Evolutionary conservation across 768 basidiomycete species (phyloP).

Genomic region (Boletus sp.): DNA sequence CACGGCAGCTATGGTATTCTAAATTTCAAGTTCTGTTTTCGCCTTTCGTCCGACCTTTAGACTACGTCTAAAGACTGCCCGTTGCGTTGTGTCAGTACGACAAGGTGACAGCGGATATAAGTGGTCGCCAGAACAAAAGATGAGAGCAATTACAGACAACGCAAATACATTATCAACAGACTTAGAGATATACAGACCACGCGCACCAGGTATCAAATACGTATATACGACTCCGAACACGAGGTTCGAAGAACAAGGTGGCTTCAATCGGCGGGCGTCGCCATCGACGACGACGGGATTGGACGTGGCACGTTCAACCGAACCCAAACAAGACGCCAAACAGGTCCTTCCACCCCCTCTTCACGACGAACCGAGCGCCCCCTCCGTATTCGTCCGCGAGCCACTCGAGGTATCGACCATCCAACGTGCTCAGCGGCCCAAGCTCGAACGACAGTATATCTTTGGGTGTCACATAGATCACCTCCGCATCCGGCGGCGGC

Average conservation of each 20-base stretch:
- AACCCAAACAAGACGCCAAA: slow-evolving; percentile 44
- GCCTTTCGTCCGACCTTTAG: too few species aligned
- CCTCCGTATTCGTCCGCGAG: slow-evolving; percentile 64
- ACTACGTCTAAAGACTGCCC: too few species aligned
- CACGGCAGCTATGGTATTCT: too few species aligned
- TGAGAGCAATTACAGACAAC: background rate
- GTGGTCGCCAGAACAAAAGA: background rate
- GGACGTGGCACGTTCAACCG: slow-evolving; percentile 20
- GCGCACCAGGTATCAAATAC: slow-evolving; percentile 2
- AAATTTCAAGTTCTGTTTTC: too few species aligned
- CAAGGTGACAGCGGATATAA: too few species aligned
- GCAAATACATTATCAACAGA: background rate
- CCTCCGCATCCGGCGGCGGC: slow-evolving; percentile 17
- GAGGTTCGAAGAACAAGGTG: background rate
- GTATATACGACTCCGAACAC: background rate
- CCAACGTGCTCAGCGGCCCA: slow-evolving; percentile 67
- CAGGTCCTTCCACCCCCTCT: slow-evolving; percentile 48
- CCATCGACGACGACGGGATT: background rate
- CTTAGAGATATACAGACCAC: background rate
- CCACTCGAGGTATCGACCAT: slow-evolving; percentile 79
- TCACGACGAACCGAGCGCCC: slow-evolving; percentile 39
- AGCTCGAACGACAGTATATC: slow-evolving; percentile 71
- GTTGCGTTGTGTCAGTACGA: too few species aligned
- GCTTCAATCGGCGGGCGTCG: background rate
- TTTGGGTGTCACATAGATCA: slow-evolving; percentile 53